These are phyloP conservation scores for Zarea fungicola DNA, from an alignment of 2,329 filamentous ascomycete genomes.

Conservation along the genomic window DNA sequence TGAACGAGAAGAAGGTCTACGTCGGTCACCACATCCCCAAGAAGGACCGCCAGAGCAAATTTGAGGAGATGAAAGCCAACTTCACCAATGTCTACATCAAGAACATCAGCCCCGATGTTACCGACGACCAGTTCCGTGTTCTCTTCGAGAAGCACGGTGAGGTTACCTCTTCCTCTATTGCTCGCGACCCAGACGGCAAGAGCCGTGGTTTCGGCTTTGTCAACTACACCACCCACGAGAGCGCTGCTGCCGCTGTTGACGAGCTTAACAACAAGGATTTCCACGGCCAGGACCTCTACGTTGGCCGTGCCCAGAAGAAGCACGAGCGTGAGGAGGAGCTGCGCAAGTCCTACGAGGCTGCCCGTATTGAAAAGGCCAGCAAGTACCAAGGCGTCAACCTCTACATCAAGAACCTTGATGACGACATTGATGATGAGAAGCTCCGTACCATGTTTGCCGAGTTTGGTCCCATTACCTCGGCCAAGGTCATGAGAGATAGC, in stretches of 20 bases:
- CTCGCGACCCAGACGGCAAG: constrained; percentile 84
- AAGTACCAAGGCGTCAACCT: constrained; percentile 99
- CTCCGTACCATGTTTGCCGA: constrained; percentile 87
- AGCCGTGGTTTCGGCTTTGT: constrained; percentile 95
- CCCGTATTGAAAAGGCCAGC: constrained; percentile 94
- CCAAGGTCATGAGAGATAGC: constrained; percentile 97
- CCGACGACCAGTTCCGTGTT: constrained; percentile 89
- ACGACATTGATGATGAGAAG: constrained; percentile 97
- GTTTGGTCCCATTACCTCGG: constrained; percentile 93
- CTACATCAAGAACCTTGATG: constrained; percentile 98
- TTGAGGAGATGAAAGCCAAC: constrained; percentile 99
- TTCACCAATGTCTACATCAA: constrained; percentile 99
- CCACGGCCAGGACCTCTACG: constrained; percentile 92
- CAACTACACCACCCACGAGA: constrained; percentile 90
- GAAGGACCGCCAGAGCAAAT: constrained; percentile 99
- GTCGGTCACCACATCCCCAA: constrained; percentile 99
- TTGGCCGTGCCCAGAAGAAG: constrained; percentile 99
- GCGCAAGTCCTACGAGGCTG: constrained; percentile 96
- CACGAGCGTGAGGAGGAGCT: constrained; percentile 99
- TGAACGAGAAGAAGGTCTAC: constrained; percentile 99
- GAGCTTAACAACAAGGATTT: constrained; percentile 89
- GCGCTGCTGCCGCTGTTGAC: constrained; percentile 79
- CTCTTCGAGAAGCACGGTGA: constrained; percentile 90
- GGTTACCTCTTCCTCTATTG: constrained; percentile 92
- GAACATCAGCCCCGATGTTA: constrained; percentile 82